Evolutionary conservation across 192 early-diverging fungal species (phyloP).

Genomic region (Fimicolochytrium jonesii): DNA sequence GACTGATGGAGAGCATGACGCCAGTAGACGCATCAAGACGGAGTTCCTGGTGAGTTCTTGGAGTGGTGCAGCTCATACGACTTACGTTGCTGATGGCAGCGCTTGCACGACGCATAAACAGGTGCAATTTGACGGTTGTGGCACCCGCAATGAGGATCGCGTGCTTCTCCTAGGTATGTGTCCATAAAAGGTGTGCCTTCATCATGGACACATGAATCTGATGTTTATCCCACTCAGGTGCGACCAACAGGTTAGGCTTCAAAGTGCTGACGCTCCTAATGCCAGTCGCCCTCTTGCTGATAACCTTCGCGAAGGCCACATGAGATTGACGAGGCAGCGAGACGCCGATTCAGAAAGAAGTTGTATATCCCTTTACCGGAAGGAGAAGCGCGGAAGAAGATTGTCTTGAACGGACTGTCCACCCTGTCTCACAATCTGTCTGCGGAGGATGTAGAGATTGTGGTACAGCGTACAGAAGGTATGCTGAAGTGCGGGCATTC

Average conservation of each 20-base stretch:
- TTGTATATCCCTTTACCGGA: constrained; percentile 87
- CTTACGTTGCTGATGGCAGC: too few relatives aligned
- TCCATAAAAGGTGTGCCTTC: too few relatives aligned
- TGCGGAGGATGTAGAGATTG: constrained; percentile 51
- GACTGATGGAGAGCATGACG: constrained; percentile 85
- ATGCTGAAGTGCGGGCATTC: too few relatives aligned
- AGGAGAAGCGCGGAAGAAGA: constrained; percentile 52
- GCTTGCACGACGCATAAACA: too few relatives aligned
- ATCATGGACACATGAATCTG: too few relatives aligned
- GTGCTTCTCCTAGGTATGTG: constrained; percentile 68
- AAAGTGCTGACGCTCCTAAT: not conserved
- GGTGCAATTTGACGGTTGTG: constrained; percentile 70
- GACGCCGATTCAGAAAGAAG: constrained; percentile 59
- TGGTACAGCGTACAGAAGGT: constrained; percentile 67
- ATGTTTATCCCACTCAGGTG: constrained; percentile 36
- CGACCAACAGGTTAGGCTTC: constrained; percentile 51
- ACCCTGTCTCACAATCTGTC: constrained; percentile 55
- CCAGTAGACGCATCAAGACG: constrained; percentile 85
- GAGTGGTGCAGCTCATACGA: not conserved
- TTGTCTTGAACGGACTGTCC: constrained; percentile 62
- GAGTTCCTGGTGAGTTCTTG: constrained; percentile 70
- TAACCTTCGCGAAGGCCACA: constrained; percentile 59
- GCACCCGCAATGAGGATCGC: constrained; percentile 67
- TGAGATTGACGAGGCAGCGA: constrained; percentile 90
- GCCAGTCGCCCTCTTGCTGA: too few relatives aligned